These are phyloP conservation scores for Pyrenula aspistea DNA, from an alignment of 495 filamentous ascomycete genomes.

Conservation along the genomic window DNA sequence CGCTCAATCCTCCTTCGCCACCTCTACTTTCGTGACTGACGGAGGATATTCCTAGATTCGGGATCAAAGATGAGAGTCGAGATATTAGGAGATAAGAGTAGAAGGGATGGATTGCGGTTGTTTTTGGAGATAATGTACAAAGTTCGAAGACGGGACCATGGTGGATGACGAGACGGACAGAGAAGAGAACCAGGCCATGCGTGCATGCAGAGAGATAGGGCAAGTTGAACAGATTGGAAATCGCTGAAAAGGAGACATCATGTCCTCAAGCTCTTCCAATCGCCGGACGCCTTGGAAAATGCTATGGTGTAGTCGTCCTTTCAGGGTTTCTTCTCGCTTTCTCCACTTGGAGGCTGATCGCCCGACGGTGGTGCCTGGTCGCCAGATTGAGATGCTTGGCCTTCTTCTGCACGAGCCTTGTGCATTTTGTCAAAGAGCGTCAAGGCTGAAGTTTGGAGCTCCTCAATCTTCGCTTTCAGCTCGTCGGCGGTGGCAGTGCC, in stretches of 20 bases:
- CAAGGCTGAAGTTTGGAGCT: slow-evolving; percentile 89
- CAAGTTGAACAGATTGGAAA: background rate
- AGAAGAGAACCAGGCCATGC: background rate
- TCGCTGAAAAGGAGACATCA: background rate
- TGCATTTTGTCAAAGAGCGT: slow-evolving; percentile 99
- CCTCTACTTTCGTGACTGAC: too few relatives aligned
- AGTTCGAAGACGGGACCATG: background rate
- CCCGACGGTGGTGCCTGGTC: slow-evolving; percentile 9
- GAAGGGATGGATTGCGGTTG: background rate
- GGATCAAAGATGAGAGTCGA: background rate
- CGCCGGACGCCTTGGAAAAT: background rate
- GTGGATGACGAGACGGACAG: background rate
- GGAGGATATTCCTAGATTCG: too few relatives aligned
- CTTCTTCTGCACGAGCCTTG: slow-evolving; percentile 73
- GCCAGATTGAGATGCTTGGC: slow-evolving; percentile 32
- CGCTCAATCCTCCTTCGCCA: too few relatives aligned
- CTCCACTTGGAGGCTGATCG: slow-evolving; percentile 28
- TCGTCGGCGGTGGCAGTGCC: slow-evolving; percentile 71
- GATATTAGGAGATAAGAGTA: background rate
- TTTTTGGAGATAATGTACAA: background rate
- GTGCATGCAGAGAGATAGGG: background rate
- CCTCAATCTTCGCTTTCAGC: slow-evolving; percentile 95
- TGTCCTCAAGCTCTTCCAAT: background rate
- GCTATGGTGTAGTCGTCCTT: background rate
- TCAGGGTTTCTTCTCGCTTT: slow-evolving; percentile 85